phyloP scores from a whole-genome alignment of 805 yeast species.

The Saturnispora zaruensis region DNA sequence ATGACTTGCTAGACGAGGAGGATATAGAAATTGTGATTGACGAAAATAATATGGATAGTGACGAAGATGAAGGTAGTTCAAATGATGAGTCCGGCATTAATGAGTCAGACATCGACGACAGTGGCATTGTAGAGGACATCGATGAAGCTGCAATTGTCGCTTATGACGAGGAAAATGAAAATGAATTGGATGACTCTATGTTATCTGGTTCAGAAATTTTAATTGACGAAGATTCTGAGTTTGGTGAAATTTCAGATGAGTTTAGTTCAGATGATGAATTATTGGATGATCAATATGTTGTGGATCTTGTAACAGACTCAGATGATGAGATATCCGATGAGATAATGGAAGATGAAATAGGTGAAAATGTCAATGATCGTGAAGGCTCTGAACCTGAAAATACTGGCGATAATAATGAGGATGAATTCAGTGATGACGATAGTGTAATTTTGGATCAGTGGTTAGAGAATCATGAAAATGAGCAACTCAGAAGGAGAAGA shows the following conservation, averaged over 20 bases:
- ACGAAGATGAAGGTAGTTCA: slow-evolving; percentile 19
- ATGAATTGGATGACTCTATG: not conserved
- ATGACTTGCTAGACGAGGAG: slow-evolving; percentile 13
- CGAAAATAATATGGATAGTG: slow-evolving; percentile 24
- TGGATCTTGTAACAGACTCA: slow-evolving; percentile 20
- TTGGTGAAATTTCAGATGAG: slow-evolving; percentile 9
- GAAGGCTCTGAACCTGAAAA: slow-evolving; percentile 14
- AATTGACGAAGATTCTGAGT: slow-evolving; percentile 3
- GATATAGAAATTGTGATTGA: slow-evolving; percentile 25
- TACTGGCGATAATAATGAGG: slow-evolving; percentile 20
- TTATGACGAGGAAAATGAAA: slow-evolving; percentile 8
- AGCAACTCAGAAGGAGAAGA: slow-evolving; percentile 17
- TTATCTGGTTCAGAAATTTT: not conserved
- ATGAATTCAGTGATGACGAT: slow-evolving; percentile 22
- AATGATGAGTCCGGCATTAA: slow-evolving; percentile 28
- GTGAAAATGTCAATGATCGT: slow-evolving; percentile 11
- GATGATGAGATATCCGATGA: slow-evolving; percentile 14
- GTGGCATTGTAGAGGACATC: slow-evolving; percentile 22
- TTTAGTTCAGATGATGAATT: slow-evolving; percentile 19
- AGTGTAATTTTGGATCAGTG: slow-evolving; percentile 27
- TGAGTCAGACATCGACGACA: slow-evolving; percentile 25
- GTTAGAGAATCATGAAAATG: slow-evolving; percentile 25
- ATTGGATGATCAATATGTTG: slow-evolving; percentile 20
- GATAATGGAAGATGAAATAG: slow-evolving; percentile 21
- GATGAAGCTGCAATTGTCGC: slow-evolving; percentile 27